phyloP scores from a whole-genome alignment of 2,329 filamentous ascomycete genomes.

The Lasiodiplodia sp. region DNA sequence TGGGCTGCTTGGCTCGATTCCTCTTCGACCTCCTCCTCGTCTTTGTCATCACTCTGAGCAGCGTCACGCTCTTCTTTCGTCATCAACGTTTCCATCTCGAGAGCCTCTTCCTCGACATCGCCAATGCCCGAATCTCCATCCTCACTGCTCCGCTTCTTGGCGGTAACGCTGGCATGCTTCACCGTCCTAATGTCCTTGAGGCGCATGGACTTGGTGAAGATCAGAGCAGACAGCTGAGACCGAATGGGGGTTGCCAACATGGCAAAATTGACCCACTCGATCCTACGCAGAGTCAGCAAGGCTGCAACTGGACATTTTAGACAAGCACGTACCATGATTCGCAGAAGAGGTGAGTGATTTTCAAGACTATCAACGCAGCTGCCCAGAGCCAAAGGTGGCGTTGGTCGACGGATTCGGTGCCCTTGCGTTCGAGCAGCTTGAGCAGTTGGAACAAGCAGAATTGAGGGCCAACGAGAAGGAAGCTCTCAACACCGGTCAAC shows the following conservation, averaged over 20 bases:
- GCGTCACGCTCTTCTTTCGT: conserved; percentile 44
- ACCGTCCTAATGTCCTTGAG: conserved; percentile 76
- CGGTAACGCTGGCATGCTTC: neutral
- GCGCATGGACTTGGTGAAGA: conserved; percentile 79
- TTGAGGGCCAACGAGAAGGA: neutral
- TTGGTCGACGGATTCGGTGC: neutral
- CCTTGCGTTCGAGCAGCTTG: neutral
- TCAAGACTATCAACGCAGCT: neutral
- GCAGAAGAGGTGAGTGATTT: neutral
- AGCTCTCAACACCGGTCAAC: neutral
- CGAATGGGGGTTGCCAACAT: conserved; percentile 60
- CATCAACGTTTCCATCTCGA: conserved; percentile 48
- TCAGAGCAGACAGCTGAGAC: conserved; percentile 72
- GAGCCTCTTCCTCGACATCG: neutral
- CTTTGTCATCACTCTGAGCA: neutral
- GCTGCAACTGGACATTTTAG: too few relatives aligned
- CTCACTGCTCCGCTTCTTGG: neutral
- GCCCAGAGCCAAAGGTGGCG: neutral
- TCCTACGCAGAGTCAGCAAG: neutral
- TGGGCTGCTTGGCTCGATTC: conserved; percentile 50
- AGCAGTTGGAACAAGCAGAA: conserved; percentile 2
- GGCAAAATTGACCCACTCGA: conserved; percentile 1
- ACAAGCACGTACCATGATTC: neutral
- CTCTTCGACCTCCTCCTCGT: neutral
- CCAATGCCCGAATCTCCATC: neutral